These are phyloP conservation scores for Didymella lethalis DNA, from an alignment of 2,329 filamentous ascomycete genomes.

Conservation along the genomic window DNA sequence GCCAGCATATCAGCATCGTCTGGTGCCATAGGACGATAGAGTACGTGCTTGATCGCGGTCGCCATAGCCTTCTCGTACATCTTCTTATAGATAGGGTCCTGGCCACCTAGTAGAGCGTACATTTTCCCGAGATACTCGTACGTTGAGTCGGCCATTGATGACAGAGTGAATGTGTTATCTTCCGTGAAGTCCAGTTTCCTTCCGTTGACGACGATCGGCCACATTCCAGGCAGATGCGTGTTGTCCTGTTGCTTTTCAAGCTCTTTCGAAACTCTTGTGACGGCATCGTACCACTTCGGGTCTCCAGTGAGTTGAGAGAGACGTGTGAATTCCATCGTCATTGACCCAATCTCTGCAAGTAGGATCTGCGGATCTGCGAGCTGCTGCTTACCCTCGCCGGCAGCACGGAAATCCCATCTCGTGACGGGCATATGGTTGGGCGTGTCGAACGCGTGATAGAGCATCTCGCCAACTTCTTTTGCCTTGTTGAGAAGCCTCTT, in stretches of 20 bases:
- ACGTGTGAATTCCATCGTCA: conserved; percentile 59
- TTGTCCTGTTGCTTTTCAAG: conserved; percentile 54
- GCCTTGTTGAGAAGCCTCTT: conserved; percentile 77
- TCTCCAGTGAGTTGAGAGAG: conserved; percentile 57
- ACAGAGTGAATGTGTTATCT: conserved; percentile 48
- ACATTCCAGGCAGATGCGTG: conserved; percentile 58
- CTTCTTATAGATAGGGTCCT: conserved; percentile 56
- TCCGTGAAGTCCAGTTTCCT: conserved; percentile 51
- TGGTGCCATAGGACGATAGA: conserved; percentile 60
- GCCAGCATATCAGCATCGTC: conserved; percentile 57
- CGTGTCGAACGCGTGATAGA: conserved; percentile 87
- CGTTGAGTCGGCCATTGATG: conserved; percentile 49
- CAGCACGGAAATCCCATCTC: conserved; percentile 54
- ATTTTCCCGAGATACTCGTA: conserved; percentile 55
- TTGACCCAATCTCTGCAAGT: conserved; percentile 57
- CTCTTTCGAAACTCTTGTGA: conserved; percentile 53
- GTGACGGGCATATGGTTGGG: conserved; percentile 86
- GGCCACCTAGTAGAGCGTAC: conserved; percentile 53
- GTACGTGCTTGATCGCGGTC: conserved; percentile 54
- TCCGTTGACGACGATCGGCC: conserved; percentile 56
- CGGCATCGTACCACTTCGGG: conserved; percentile 57
- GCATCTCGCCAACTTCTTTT: conserved; percentile 77
- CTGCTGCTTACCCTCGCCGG: conserved; percentile 49
- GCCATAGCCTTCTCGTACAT: conserved; percentile 64
- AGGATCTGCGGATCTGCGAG: conserved; percentile 53